A percentile compares a stretch with the other conserved stretches of the same genome.
These are phyloP conservation scores for Plasmopara muralis DNA, from an alignment of 352 stramenopile species.

Conservation along the genomic window DNA sequence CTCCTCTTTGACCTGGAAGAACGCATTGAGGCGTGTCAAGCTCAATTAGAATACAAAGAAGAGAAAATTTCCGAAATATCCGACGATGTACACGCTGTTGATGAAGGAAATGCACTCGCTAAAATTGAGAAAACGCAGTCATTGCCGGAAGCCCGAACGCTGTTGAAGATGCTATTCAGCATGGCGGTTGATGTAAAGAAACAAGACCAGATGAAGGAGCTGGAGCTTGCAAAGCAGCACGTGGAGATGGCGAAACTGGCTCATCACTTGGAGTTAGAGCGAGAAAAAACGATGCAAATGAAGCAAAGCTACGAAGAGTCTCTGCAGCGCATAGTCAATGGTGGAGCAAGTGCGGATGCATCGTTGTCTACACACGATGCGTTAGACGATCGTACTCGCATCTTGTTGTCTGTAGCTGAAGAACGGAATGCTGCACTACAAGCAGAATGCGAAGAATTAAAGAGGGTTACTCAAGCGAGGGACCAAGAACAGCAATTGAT, in stretches of 20 bases:
- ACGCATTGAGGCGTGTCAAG: conserved; percentile 79
- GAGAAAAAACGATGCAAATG: conserved; percentile 66
- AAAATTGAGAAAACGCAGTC: conserved; percentile 83
- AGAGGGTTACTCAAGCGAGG: conserved; percentile 30
- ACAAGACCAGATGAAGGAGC: conserved; percentile 75
- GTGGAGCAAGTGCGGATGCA: conserved; percentile 12
- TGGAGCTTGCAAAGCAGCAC: conserved; percentile 66
- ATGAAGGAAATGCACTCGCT: conserved; percentile 42
- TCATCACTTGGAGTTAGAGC: conserved; percentile 58
- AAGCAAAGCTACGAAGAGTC: conserved; percentile 82
- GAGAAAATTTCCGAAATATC: conserved; percentile 82
- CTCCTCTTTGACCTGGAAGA: conserved; percentile 80
- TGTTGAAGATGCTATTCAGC: conserved; percentile 80
- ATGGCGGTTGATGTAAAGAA: conserved; percentile 87
- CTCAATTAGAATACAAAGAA: conserved; percentile 85
- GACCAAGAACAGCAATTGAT: conserved; percentile 51
- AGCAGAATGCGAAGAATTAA: conserved; percentile 74
- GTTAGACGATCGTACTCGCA: conserved; percentile 51
- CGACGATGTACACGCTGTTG: conserved; percentile 36
- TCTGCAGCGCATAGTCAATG: conserved; percentile 58
- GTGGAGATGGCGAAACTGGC: conserved; percentile 63
- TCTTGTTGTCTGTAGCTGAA: conserved; percentile 71
- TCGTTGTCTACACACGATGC: conserved; percentile 22
- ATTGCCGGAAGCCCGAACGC: conserved; percentile 66
- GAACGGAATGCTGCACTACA: conserved; percentile 61